A percentile compares a stretch with the other conserved stretches of the same genome.
These are phyloP conservation scores for Pleurotus cornucopiae DNA, from an alignment of 768 basidiomycete species.

Conservation along the genomic window DNA sequence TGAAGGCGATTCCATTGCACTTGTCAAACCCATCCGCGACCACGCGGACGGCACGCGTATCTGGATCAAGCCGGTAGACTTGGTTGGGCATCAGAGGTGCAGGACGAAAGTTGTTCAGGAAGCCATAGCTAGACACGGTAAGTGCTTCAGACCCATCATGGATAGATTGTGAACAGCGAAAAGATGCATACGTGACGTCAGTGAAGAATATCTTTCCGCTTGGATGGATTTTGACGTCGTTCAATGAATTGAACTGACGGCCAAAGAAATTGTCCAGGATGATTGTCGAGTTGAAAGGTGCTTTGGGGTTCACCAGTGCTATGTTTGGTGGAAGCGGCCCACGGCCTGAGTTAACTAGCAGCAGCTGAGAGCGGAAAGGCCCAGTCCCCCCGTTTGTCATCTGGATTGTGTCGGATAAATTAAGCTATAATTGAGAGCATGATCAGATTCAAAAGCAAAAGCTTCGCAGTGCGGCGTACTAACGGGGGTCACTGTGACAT, in stretches of 20 bases:
- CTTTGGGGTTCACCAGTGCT: slow-evolving; percentile 56
- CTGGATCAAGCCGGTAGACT: slow-evolving; percentile 73
- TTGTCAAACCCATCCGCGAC: slow-evolving; percentile 76
- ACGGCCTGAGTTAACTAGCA: slow-evolving; percentile 65
- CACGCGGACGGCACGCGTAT: slow-evolving; percentile 58
- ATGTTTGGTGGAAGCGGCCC: slow-evolving; percentile 59
- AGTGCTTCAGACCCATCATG: not conserved
- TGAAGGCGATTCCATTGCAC: slow-evolving; percentile 74
- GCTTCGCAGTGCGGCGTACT: slow-evolving; percentile 11
- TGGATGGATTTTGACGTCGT: slow-evolving; percentile 75
- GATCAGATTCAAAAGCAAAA: not conserved
- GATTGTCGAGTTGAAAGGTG: slow-evolving; percentile 65
- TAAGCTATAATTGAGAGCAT: slow-evolving; percentile 35
- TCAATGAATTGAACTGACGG: slow-evolving; percentile 77
- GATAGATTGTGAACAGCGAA: not conserved
- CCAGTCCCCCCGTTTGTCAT: slow-evolving; percentile 73
- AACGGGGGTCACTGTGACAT: slow-evolving; percentile 45
- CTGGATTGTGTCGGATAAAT: slow-evolving; percentile 53
- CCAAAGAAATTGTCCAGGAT: slow-evolving; percentile 78
- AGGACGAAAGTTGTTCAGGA: slow-evolving; percentile 61
- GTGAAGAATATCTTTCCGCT: slow-evolving; percentile 74
- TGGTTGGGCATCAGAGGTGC: slow-evolving; percentile 64
- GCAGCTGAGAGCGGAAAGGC: slow-evolving; percentile 51
- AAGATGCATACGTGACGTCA: slow-evolving; percentile 50
- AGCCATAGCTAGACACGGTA: slow-evolving; percentile 48